phyloP scores from a whole-genome alignment of 805 yeast genomes.

The Ogataea philodendri region DNA sequence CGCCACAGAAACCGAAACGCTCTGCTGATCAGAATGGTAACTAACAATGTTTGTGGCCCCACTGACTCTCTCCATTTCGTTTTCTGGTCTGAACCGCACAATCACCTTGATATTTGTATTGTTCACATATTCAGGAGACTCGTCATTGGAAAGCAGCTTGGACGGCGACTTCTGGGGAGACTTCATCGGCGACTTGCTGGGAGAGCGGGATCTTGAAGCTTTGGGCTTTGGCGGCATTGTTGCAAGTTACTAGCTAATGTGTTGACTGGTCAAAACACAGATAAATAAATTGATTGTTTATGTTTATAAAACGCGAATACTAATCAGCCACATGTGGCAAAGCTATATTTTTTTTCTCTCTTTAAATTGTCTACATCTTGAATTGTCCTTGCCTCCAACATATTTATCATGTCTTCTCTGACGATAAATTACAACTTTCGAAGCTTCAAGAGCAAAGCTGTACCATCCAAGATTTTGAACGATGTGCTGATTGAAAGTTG shows the following conservation, averaged over 20 bases:
- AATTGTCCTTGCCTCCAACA: constrained; percentile 1
- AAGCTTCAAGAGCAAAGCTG: constrained; percentile 33
- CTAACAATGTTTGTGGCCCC: constrained; percentile 14
- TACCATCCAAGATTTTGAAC: constrained; percentile 37
- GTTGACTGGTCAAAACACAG: constrained; percentile 5
- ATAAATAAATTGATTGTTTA: constrained; percentile 11
- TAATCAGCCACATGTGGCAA: constrained; percentile 10
- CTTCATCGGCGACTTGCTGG: constrained; percentile 14
- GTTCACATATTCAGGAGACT: constrained; percentile 14
- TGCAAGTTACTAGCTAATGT: constrained; percentile 6
- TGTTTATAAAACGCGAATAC: constrained; percentile 10
- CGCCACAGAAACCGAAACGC: constrained; percentile 15
- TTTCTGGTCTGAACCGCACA: constrained; percentile 68
- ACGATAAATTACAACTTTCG: constrained; percentile 36
- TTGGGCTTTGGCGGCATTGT: constrained; percentile 7
- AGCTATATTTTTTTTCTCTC: constrained; percentile 2
- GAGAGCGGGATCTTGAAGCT: constrained; percentile 12
- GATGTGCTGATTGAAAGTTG: constrained; percentile 38
- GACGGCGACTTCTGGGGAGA: constrained; percentile 14
- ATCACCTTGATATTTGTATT: constrained; percentile 57
- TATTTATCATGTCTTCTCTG: constrained; percentile 37
- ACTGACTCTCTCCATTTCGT: constrained; percentile 19
- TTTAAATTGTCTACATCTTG: too few relatives aligned
- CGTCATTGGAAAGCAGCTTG: constrained; percentile 3
- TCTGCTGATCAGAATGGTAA: constrained; percentile 14